Percentiles rank a stretch among this genome's conserved stretches.
Evolutionary conservation across 2,329 filamentous ascomycete genomes (phyloP).

Genomic region (Fusarium duplospermum): DNA sequence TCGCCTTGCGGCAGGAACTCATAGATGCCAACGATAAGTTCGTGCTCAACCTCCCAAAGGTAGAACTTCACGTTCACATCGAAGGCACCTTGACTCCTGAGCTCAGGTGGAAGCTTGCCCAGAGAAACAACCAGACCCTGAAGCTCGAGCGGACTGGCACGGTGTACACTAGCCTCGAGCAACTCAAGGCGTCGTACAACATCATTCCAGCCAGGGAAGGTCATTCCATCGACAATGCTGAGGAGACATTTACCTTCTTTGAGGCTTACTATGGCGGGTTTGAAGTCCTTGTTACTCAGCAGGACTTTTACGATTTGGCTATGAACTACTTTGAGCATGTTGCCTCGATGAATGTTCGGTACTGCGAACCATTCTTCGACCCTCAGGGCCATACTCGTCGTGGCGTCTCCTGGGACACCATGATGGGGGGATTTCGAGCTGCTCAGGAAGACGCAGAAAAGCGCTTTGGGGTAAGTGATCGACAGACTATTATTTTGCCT

Average conservation of each 20-base stretch:
- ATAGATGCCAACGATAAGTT: conserved; percentile 17
- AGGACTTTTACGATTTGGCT: conserved; percentile 78
- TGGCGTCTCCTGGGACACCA: conserved; percentile 69
- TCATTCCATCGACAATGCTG: conserved; percentile 23
- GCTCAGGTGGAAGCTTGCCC: conserved; percentile 75
- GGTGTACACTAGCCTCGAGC: conserved; percentile 7
- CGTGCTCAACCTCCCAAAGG: conserved; percentile 19
- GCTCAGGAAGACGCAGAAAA: conserved; percentile 66
- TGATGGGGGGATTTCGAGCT: conserved; percentile 70
- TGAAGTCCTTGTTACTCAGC: conserved; percentile 71
- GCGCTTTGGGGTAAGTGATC: not conserved
- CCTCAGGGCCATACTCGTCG: conserved; percentile 77
- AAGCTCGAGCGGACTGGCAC: conserved; percentile 22
- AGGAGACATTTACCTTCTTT: conserved; percentile 61
- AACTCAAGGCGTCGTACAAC: conserved; percentile 20
- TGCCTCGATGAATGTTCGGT: conserved; percentile 71
- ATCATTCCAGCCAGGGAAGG: conserved; percentile 45
- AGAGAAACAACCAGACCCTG: conserved; percentile 67
- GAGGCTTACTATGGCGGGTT: conserved; percentile 83
- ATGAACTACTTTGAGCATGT: conserved; percentile 77
- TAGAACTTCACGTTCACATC: conserved; percentile 65
- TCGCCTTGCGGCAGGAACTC: conserved; percentile 11
- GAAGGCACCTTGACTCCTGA: conserved; percentile 77
- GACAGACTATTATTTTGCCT: fast-evolving
- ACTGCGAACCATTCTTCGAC: conserved; percentile 84